Percentiles rank a stretch among this genome's conserved stretches.
Evolutionary conservation across 2,329 filamentous ascomycete species (phyloP).

Genomic region (Leptographium procerum): DNA sequence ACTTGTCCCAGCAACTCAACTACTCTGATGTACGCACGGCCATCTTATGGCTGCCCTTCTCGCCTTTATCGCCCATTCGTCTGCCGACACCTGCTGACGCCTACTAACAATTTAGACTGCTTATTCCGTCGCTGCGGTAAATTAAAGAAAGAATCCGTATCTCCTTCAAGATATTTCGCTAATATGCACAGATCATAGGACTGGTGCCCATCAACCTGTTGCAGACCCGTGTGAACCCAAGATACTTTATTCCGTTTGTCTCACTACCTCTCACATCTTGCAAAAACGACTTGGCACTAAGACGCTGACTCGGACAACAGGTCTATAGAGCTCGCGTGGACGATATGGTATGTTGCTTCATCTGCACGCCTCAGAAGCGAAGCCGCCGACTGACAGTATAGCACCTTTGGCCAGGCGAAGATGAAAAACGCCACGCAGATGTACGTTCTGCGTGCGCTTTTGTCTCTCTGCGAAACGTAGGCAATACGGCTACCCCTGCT

Average conservation of each 20-base stretch:
- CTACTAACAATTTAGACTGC: constrained; percentile 1
- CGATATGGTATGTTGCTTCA: not conserved
- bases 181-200: constrained; percentile 5
- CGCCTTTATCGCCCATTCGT: too few relatives aligned
- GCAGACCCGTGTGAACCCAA: constrained; percentile 5
- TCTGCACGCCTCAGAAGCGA: too few relatives aligned
- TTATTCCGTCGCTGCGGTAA: not conserved
- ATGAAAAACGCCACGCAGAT: constrained; percentile 10
- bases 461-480: constrained; percentile 9
- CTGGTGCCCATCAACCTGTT: constrained; percentile 6
- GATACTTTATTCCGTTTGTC: constrained; percentile 8
- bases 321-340: constrained; percentile 9
- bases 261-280: too few relatives aligned
- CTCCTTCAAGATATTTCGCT: not conserved
- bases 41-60: too few relatives aligned
- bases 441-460: constrained; percentile 6
- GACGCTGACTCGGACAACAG: not conserved
- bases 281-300: too few relatives aligned
- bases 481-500: not conserved
- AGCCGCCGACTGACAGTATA: not conserved
- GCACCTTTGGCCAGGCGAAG: constrained; percentile 6
- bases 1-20: constrained; percentile 7
- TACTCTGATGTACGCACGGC: constrained; percentile 7
- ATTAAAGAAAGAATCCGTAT: too few relatives aligned
- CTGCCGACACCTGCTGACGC: too few relatives aligned